phyloP scores from a whole-genome alignment of 306 rosid species.

The Casuarina glauca region DNA sequence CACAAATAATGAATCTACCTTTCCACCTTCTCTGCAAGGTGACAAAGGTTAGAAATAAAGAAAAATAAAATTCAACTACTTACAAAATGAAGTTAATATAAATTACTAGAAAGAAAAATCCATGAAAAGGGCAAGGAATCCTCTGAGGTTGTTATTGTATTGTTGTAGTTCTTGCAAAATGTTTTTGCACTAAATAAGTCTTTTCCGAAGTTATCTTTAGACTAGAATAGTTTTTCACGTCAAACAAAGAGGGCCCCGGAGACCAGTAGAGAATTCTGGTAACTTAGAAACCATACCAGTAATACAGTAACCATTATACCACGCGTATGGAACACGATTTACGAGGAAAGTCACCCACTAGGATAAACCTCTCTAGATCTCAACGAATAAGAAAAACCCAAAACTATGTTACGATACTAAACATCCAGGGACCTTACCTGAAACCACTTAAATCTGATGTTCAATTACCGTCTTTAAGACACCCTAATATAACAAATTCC shows the following conservation, averaged over 20 bases:
- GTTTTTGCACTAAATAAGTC: neutral
- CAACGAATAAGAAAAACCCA: neutral
- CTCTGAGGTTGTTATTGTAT: neutral
- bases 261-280: neutral
- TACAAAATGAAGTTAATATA: neutral
- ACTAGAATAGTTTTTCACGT: neutral
- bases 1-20: neutral
- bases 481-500: conserved; percentile 7
- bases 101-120: neutral
- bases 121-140: neutral
- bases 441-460: neutral
- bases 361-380: neutral
- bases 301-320: neutral
- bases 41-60: neutral
- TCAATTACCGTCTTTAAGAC: neutral
- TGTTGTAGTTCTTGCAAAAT: neutral
- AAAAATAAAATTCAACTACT: neutral
- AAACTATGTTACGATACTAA: neutral
- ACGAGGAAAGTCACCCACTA: neutral
- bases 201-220: neutral
- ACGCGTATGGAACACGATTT: neutral
- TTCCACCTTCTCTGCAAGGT: neutral
- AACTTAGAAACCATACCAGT: neutral
- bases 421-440: conserved; percentile 12
- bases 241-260: neutral